A percentile compares a stretch with the other conserved stretches of the same genome.
These are phyloP conservation scores for Xylaria flabelliformis DNA, from an alignment of 495 filamentous ascomycete species.

Conservation along the genomic window DNA sequence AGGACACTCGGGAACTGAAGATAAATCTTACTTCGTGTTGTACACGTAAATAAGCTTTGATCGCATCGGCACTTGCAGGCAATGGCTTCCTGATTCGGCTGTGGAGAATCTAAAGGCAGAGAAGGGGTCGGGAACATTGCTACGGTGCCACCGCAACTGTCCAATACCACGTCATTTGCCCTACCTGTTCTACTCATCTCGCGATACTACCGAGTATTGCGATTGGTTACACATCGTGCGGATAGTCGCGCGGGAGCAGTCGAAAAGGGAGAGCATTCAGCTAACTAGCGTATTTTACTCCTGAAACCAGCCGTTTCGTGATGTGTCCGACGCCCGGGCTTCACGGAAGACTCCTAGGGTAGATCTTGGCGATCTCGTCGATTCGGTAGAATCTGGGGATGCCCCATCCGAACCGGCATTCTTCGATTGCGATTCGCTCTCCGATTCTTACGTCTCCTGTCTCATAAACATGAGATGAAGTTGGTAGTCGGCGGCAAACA, in stretches of 20 bases:
- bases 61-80: not conserved
- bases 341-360: not conserved
- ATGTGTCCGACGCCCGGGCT: not conserved
- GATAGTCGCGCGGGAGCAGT: not conserved
- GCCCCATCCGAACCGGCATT: not conserved
- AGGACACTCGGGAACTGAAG: not conserved
- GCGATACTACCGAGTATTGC: not conserved
- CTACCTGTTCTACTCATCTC: not conserved
- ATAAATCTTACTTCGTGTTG: not conserved
- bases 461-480: slow-evolving; percentile 24
- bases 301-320: slow-evolving; percentile 18
- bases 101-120: not conserved
- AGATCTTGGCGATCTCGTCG: slow-evolving; percentile 19
- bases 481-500: slow-evolving; percentile 8
- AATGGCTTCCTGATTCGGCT: not conserved
- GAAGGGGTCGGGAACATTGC: not conserved
- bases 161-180: not conserved
- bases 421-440: slow-evolving; percentile 22
- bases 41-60: not conserved
- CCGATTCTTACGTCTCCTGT: slow-evolving; percentile 16
- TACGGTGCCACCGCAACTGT: not conserved
- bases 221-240: not conserved
- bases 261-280: not conserved
- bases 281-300: not conserved
- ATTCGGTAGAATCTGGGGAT: not conserved